These are phyloP conservation scores for Aquilaria agallochum DNA, from an alignment of 441 rosid genomes.

Conservation along the genomic window DNA sequence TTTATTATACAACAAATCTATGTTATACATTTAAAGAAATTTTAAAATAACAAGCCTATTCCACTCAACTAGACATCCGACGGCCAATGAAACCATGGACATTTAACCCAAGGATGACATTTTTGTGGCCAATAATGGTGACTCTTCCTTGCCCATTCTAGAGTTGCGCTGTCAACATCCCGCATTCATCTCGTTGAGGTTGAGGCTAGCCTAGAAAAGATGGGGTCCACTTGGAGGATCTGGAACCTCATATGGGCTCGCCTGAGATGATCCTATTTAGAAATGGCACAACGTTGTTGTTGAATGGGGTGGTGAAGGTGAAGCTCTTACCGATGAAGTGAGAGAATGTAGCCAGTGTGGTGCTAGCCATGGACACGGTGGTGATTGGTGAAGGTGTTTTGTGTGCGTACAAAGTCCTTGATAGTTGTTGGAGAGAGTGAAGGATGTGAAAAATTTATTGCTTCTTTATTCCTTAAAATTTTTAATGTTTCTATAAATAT, in stretches of 20 bases:
- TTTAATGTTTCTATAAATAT: too few relatives aligned
- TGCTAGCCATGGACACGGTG: constrained; percentile 83
- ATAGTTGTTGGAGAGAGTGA: too few relatives aligned
- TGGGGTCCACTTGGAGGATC: constrained; percentile 9
- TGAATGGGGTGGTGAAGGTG: constrained; percentile 25
- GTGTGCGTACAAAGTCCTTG: constrained; percentile 79
- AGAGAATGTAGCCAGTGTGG: constrained; percentile 45
- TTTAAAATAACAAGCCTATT: too few relatives aligned
- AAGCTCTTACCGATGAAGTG: constrained; percentile 32
- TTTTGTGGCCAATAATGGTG: background rate
- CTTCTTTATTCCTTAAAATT: too few relatives aligned
- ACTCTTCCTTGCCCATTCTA: constrained; percentile 8
- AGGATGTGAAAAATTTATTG: too few relatives aligned
- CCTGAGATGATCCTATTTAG: constrained; percentile 32
- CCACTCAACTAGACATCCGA: constrained; percentile 32
- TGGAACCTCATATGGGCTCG: constrained; percentile 16
- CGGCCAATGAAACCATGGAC: constrained; percentile 18
- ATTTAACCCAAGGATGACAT: constrained; percentile 12
- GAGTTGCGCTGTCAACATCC: constrained; percentile 20
- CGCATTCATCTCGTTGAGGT: constrained; percentile 32
- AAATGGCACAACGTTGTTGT: constrained; percentile 20
- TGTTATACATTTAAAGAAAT: too few relatives aligned
- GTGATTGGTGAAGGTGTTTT: constrained; percentile 92
- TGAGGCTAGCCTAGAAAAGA: constrained; percentile 37
- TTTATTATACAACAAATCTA: too few relatives aligned